Evolutionary conservation across 352 stramenopile genomes (phyloP).

Genomic region (Phytophthora tubulina): DNA sequence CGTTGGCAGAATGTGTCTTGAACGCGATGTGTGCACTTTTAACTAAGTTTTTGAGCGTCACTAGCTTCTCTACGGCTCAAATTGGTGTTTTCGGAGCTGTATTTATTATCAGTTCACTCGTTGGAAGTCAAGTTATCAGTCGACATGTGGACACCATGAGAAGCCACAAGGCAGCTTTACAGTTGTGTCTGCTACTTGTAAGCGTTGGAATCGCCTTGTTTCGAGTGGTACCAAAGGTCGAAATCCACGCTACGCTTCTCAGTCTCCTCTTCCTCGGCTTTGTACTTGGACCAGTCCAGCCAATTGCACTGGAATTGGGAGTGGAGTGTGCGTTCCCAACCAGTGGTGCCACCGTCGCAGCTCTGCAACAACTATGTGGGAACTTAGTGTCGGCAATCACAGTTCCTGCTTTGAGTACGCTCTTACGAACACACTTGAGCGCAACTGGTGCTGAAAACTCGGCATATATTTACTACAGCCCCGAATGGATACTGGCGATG

Average conservation of each 20-base stretch:
- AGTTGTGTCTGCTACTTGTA: constrained; percentile 60
- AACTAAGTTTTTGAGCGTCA: constrained; percentile 63
- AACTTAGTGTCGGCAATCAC: constrained; percentile 73
- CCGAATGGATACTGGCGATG: constrained; percentile 58
- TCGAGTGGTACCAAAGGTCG: constrained; percentile 45
- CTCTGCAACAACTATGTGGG: constrained; percentile 75
- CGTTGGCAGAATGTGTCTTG: constrained; percentile 68
- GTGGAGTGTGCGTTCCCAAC: constrained; percentile 79
- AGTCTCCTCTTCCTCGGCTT: constrained; percentile 60
- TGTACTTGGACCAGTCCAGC: constrained; percentile 67
- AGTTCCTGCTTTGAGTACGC: constrained; percentile 56
- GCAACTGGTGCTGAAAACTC: constrained; percentile 49
- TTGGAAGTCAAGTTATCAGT: constrained; percentile 72
- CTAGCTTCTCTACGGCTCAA: constrained; percentile 63
- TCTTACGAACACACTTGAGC: constrained; percentile 51
- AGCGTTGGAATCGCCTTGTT: constrained; percentile 48
- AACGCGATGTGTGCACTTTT: constrained; percentile 75
- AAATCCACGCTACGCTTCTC: constrained; percentile 33
- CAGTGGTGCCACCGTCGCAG: constrained; percentile 72
- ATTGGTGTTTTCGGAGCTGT: constrained; percentile 68
- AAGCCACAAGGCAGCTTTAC: constrained; percentile 60
- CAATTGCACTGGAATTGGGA: constrained; percentile 68
- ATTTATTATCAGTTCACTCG: constrained; percentile 74
- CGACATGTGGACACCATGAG: constrained; percentile 58
- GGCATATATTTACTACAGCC: constrained; percentile 42